Evolutionary conservation across 768 basidiomycete genomes (phyloP).

Genomic region (Boletus vermiculosoides): DNA sequence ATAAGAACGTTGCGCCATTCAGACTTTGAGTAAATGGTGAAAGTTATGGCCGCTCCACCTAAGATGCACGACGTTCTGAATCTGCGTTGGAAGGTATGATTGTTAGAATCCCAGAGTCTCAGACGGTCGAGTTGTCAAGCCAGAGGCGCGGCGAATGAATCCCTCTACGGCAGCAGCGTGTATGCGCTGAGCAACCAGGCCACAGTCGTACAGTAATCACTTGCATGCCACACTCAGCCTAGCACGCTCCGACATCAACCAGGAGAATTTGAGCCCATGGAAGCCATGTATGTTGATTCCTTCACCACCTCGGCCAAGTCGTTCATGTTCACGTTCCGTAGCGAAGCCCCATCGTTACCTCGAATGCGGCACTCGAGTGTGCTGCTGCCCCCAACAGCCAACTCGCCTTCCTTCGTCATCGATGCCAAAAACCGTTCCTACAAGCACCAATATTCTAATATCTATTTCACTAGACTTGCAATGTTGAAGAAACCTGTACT

Average conservation of each 20-base stretch:
- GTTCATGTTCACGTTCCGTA: constrained; percentile 11
- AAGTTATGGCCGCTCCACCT: neutral
- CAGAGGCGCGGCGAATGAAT: neutral
- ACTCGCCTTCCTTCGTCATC: constrained; percentile 43
- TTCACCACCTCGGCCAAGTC: neutral
- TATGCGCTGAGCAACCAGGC: neutral
- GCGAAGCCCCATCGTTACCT: constrained; percentile 16
- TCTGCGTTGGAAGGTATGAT: neutral
- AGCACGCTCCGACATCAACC: neutral
- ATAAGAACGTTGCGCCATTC: neutral
- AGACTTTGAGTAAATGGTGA: neutral
- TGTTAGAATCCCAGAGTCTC: neutral
- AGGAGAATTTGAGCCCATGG: neutral
- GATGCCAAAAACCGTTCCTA: constrained; percentile 49
- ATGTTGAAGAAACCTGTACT: constrained; percentile 48
- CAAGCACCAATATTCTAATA: constrained; percentile 69
- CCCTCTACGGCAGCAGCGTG: neutral
- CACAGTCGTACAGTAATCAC: neutral
- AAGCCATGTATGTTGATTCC: neutral
- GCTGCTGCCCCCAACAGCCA: constrained; percentile 28
- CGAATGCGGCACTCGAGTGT: constrained; percentile 30
- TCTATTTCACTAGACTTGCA: constrained; percentile 63
- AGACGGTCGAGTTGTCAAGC: neutral
- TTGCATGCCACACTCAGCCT: neutral
- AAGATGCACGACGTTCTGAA: neutral